Conservation (phyloP, 164 flowering plant species). For the Vitis labrusca region DNA sequence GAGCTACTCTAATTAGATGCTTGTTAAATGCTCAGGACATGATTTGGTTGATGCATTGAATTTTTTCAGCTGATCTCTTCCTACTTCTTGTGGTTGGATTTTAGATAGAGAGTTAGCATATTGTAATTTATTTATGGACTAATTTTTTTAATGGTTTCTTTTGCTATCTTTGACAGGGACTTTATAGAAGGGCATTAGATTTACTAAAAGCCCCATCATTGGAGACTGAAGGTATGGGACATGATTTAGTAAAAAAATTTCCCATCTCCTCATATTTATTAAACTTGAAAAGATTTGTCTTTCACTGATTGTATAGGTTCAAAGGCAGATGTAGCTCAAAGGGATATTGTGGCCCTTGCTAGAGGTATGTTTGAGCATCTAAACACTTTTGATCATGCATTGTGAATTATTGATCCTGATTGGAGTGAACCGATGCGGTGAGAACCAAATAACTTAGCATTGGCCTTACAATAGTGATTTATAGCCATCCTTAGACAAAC, state of each 20-base stretch:
- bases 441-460: background rate
- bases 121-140: too few species aligned
- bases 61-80: background rate
- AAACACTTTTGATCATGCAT: background rate
- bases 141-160: background rate
- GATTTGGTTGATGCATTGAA: too few species aligned
- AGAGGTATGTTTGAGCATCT: conserved; percentile 59
- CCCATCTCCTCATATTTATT: background rate
- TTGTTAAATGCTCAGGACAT: too few species aligned
- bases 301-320: conserved; percentile 26
- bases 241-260: background rate
- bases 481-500: too few species aligned
- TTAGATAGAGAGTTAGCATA: too few species aligned
- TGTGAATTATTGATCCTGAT: background rate
- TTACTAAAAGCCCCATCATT: conserved; percentile 80
- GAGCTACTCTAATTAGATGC: too few species aligned
- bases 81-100: background rate
- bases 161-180: conserved; percentile 51
- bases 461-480: background rate
- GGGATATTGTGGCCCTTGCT: conserved; percentile 79
- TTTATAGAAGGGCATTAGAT: conserved; percentile 73
- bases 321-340: conserved; percentile 31
- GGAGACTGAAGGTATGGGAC: conserved; percentile 53
- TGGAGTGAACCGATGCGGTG: too few species aligned
- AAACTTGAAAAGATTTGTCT: background rate